A percentile compares a stretch with the other conserved stretches of the same genome.
Evolutionary conservation across 2,329 filamentous ascomycete genomes (phyloP).

Genomic region (Aspergillus thermomutatus): DNA sequence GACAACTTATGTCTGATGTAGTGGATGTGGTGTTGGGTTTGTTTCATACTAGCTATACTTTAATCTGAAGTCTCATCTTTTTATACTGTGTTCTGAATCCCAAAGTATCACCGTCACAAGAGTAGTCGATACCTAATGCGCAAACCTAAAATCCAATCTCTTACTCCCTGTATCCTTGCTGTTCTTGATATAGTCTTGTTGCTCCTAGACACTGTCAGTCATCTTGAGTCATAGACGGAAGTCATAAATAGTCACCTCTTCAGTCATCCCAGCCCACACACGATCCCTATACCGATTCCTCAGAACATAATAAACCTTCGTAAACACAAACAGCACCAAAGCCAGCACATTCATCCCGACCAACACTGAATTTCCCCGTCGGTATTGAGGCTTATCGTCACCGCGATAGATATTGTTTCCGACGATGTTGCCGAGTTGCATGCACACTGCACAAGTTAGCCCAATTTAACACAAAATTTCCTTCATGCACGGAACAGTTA

Average conservation of each 20-base stretch:
- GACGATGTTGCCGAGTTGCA: slow-evolving; percentile 31
- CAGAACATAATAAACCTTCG: slow-evolving; percentile 27
- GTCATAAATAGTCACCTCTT: slow-evolving; percentile 28
- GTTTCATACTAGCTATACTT: not conserved
- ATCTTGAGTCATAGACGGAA: not conserved
- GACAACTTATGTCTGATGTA: not conserved
- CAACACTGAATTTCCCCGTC: slow-evolving; percentile 51
- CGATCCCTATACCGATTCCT: slow-evolving; percentile 39
- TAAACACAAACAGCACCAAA: slow-evolving; percentile 45
- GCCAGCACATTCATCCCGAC: slow-evolving; percentile 48
- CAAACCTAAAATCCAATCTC: slow-evolving; percentile 18
- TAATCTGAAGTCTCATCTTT: not conserved
- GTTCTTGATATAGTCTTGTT: slow-evolving; percentile 43
- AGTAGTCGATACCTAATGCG: slow-evolving; percentile 13
- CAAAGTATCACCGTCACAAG: no score
- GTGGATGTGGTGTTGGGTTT: not conserved
- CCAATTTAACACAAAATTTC: slow-evolving; percentile 1
- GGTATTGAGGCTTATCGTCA: slow-evolving; percentile 52
- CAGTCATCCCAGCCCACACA: slow-evolving; percentile 26
- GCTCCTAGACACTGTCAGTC: slow-evolving; percentile 1
- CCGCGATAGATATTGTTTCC: slow-evolving; percentile 49
- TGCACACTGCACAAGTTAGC: slow-evolving; percentile 23
- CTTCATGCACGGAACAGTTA: not conserved
- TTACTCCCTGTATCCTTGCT: slow-evolving; percentile 46
- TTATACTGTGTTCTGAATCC: no score